Evolutionary conservation across 2,329 filamentous ascomycete genomes (phyloP).

Genomic region (Lecanicillium sp.): DNA sequence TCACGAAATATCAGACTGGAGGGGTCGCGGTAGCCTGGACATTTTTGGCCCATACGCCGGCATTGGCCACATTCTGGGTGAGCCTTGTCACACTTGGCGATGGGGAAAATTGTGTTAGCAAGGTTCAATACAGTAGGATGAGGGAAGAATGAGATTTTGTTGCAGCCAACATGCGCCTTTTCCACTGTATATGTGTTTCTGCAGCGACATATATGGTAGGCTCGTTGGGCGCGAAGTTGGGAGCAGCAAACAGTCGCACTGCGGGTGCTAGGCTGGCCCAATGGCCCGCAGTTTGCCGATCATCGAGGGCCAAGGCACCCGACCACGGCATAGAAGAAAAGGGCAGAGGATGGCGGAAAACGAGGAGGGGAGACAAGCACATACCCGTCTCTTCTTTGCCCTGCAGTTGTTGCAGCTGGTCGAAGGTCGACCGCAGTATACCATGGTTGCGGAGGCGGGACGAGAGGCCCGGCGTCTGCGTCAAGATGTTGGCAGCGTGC

Average conservation of each 20-base stretch:
- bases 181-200: no score
- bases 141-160: not conserved
- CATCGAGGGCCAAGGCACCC: not conserved
- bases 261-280: not conserved
- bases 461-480: conserved; percentile 7
- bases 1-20: conserved; percentile 14
- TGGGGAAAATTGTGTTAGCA: no score
- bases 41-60: conserved; percentile 13
- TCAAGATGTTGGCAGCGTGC: conserved; percentile 6
- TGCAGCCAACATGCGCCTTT: no score
- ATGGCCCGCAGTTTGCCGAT: not conserved
- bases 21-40: conserved; percentile 14
- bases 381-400: conserved; percentile 14
- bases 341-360: not conserved
- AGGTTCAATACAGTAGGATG: not conserved
- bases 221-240: no score
- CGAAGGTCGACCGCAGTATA: conserved; percentile 14
- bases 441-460: conserved; percentile 1
- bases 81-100: conserved; percentile 14
- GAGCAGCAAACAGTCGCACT: not conserved
- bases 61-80: conserved; percentile 14
- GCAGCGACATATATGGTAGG: no score
- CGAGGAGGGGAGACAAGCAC: not conserved
- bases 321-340: not conserved
- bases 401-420: conserved; percentile 15